Conservation (phyloP, 495 filamentous ascomycete species). For the Podospora australis region DNA sequence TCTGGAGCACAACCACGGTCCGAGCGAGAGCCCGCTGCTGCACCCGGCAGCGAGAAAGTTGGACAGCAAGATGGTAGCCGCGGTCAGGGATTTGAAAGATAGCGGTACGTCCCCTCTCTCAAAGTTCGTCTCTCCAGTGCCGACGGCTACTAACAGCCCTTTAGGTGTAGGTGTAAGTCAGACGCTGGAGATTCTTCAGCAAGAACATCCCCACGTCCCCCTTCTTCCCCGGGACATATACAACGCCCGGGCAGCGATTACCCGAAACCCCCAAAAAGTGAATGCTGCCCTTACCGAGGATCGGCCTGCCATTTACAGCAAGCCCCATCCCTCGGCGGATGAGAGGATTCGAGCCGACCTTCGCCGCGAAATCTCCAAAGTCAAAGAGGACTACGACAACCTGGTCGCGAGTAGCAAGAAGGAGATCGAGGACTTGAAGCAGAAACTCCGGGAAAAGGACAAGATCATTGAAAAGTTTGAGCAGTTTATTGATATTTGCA, state of each 20-base stretch:
- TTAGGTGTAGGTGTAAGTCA: conserved; percentile 49
- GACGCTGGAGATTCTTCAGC: conserved; percentile 50
- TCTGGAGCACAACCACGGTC: conserved; percentile 48
- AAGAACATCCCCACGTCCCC: conserved; percentile 48
- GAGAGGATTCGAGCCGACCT: conserved; percentile 50
- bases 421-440: conserved; percentile 44
- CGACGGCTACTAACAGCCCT: neutral
- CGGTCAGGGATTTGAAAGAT: conserved; percentile 50
- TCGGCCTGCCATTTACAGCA: conserved; percentile 50
- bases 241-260: conserved; percentile 52
- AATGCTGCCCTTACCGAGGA: conserved; percentile 44
- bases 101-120: conserved; percentile 34
- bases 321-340: conserved; percentile 48
- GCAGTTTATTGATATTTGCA: conserved; percentile 56
- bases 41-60: conserved; percentile 52
- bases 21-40: conserved; percentile 49
- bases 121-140: neutral
- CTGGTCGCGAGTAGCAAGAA: conserved; percentile 39
- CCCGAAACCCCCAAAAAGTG: conserved; percentile 50
- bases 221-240: conserved; percentile 52
- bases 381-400: conserved; percentile 43
- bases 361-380: conserved; percentile 43
- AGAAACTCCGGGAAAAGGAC: conserved; percentile 44
- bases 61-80: conserved; percentile 52
- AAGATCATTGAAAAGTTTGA: conserved; percentile 51